These are phyloP conservation scores for Paracoccidioides brasiliensis DNA, from an alignment of 2,329 filamentous ascomycete genomes.

Conservation along the genomic window DNA sequence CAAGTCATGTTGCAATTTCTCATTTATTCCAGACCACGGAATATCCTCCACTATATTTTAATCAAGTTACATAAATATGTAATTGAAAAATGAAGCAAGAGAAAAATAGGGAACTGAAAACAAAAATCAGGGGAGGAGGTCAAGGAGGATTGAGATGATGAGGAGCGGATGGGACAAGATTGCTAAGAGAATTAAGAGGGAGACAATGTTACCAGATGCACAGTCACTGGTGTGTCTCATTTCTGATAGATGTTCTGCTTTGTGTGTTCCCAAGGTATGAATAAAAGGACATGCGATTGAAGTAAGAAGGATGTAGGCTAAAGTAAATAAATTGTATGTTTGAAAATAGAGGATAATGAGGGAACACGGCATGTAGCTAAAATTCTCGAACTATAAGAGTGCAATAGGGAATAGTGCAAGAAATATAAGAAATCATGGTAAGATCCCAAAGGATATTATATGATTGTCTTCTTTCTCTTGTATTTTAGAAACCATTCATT, in stretches of 20 bases:
- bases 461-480: not conserved
- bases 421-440: not conserved
- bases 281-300: too few species aligned
- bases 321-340: too few species aligned
- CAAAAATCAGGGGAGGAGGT: not conserved
- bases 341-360: too few species aligned
- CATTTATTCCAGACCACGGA: not conserved
- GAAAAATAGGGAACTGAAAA: not conserved
- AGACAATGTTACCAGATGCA: not conserved
- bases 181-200: too few species aligned
- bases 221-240: not conserved
- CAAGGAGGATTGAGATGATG: not conserved
- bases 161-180: not conserved
- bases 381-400: too few species aligned
- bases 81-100: not conserved
- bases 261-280: too few species aligned
- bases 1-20: not conserved
- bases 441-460: not conserved
- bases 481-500: not conserved
- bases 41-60: not conserved
- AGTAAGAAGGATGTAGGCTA: too few species aligned
- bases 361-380: too few species aligned
- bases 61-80: not conserved
- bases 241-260: not conserved
- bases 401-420: too few species aligned